Evolutionary conservation across 169 alveolate species (phyloP), one percentile per base, ranked within the genome.

Genomic region (Eimeria praecox): DNA sequence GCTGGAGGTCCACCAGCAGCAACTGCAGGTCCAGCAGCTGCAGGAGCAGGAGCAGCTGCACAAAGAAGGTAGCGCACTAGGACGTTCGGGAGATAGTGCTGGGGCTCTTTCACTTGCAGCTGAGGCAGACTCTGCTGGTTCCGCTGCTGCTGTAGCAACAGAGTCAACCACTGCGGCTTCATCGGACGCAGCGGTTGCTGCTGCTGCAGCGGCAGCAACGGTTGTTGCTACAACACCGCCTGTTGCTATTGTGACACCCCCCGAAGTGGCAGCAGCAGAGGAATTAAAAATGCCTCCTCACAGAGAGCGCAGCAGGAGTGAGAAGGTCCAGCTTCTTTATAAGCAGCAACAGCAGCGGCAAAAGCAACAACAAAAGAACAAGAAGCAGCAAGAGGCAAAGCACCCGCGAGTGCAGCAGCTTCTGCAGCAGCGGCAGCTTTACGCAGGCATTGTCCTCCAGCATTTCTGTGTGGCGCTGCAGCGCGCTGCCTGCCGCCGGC

Each of bases 401-500:
- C 87, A n/a, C 40, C 87, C 52, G 87, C 87, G 59, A n/a, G 64
- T 77, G 87, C 87, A 77, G 40, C 88, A 78, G 10, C 38, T 40
- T 38, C 64, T 78, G 62, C 62, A 46, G 90, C 90, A 82, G 52
- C 64, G 90, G 66, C 90, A 82, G 69, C 33, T 82, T 46, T 82
- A 82, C 69, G 71, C 71, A 44, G 24, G 69, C 71, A 52, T 82
- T 46, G 90, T 78, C 40, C 40, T 78, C 62, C 27, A 30, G 49
- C 69, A 54, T 22, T 44, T 82, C 46, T 44, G 71, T 16, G 73
- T 69, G 90, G 90, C 38, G 90, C 14, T 82, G 42, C 90, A 82
- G 42, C 71, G 71, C 30, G 49, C 90, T 46, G 90, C 90, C 33
- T 82, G 46, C 62, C 90, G 90, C 73, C 90, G 90, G 33, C 71